Evolutionary conservation across 805 yeast species (phyloP).

Genomic region (Pichia deserticola): DNA sequence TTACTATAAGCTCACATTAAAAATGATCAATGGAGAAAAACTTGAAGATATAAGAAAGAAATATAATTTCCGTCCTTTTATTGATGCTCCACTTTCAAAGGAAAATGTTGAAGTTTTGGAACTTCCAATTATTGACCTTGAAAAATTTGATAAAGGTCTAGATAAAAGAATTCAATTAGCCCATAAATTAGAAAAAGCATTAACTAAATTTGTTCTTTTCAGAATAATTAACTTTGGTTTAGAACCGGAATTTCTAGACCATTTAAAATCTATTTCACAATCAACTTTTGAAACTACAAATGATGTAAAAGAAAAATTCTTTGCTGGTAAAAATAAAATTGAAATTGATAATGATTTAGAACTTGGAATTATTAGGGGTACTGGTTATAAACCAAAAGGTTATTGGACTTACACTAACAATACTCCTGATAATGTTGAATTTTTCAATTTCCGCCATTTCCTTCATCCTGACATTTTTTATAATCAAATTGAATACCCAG

Average conservation of each 20-base stretch:
- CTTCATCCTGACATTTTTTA: conserved; percentile 29
- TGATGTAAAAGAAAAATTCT: conserved; percentile 30
- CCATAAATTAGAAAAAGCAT: conserved; percentile 30
- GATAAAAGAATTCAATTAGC: conserved; percentile 30
- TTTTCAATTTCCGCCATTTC: conserved; percentile 36
- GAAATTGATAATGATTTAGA: conserved; percentile 23
- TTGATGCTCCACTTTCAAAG: conserved; percentile 21
- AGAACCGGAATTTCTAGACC: conserved; percentile 25
- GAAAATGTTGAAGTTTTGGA: conserved; percentile 16
- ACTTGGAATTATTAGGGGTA: conserved; percentile 40
- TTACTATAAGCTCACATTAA: neutral
- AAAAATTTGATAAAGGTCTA: conserved; percentile 29
- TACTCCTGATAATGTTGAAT: conserved; percentile 36
- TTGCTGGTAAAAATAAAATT: conserved; percentile 30
- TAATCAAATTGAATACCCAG: conserved; percentile 31
- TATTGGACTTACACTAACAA: conserved; percentile 42
- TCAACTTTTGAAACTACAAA: conserved; percentile 33
- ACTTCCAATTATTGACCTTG: conserved; percentile 32
- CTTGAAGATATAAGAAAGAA: conserved; percentile 13
- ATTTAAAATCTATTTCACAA: conserved; percentile 34
- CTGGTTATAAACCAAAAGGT: conserved; percentile 41
- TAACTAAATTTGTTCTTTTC: conserved; percentile 39
- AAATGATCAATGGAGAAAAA: neutral
- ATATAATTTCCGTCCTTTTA: conserved; percentile 28
- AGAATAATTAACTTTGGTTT: conserved; percentile 36